Base-by-base conservation (phyloP, 2,329 filamentous ascomycete species). In the Fusarium goolgardi region DNA sequence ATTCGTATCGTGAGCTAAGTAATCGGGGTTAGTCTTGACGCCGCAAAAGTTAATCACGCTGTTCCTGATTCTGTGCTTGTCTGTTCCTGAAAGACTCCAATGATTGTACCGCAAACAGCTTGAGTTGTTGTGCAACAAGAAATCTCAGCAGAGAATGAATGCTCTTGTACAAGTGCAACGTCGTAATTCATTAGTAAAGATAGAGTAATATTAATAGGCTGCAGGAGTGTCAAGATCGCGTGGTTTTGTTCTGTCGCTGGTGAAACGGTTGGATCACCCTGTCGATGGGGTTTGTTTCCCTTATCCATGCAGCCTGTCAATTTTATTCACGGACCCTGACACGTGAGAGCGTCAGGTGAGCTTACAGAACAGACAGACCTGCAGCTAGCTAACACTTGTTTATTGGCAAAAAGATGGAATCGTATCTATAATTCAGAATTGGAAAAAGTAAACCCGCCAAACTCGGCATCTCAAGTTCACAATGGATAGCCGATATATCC, bases 311-410 rank as follows among this genome's bases (percentile, higher is more conserved):
- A 31, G 31, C 40, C 18, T 59, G 29, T 31, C 25, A 23, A 37
- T 41, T 34, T 39, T 34, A 29, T 37, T 27, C 63, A 46, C 25
- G 54, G 29, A 21, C 34, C 37, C 46, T 59, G 54, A 41, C 69
- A 64, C 64, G 69, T 70, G 69, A 69, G 64, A 66, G 35, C 25
- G 27, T 72, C 69, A 71, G 54, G 55, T 61, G 55, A 43, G 47
- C 51, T 23, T 34, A 27, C 21, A 39, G 18, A 23, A 27, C 15
- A 29, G 20, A 12, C n/a, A n/a, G n/a, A n/a, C n/a, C n/a, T n/a
- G n/a, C n/a, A n/a, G n/a, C n/a, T n/a, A 27, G 27, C 8, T 7
- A 5, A 10, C 12, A 39, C 23, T 43, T 43, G 10, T 25, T 7
- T 21, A 27, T 16, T 27, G 15, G 20, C 29, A 20, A 20, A 23